Base-by-base conservation (phyloP, 2,329 filamentous ascomycete species). In the Penicillium sp. region DNA sequence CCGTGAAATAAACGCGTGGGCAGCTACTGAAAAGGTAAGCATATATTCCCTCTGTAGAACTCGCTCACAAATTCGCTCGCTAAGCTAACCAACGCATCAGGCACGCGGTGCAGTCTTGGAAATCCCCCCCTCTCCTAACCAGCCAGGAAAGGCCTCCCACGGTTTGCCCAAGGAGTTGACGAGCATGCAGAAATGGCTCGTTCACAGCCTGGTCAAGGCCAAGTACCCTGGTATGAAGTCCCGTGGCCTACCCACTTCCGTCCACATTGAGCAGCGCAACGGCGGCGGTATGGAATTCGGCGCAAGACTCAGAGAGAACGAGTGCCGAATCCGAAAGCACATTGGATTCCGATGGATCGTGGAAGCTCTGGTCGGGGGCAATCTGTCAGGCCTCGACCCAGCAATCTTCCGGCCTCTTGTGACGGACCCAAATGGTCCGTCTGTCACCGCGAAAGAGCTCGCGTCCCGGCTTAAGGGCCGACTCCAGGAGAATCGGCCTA, bases 181-280 rank as follows among this genome's bases (percentile, higher is more conserved):
- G 60, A 79, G 81, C 0, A 89, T 84, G 65, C 87, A 90, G 69
- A 86, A 87, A 70, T 81, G 86, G 37, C 78, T 90, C 5, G 81
- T 90, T 0, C 85, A 90, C 68, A 87, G 90, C 65, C 77, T 89
- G 12, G 81, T 90, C n/a, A 81, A 85, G 12, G 82, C 81, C 14
- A 87, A 90, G 63, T 90, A 77, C 57, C 77, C 78, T 1, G 65
- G 61, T 22, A 63, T 81, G 47, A 75, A 75, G 35, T 75, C 78
- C 2, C 68, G 76, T 12, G 70, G 74, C 12, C 74, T 72, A 55
- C 60, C 68, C 8, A 67, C 69, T 14, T 81, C 78, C 60, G 67
- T 82, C 4, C 77, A 78, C 54, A 73, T 82, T 38, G 69, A 77
- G 12, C 63, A 70, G 4, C 75, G 72, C 35, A 71, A 79, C 51